These are phyloP conservation scores for Rhamnella rubrinervis DNA, from an alignment of 331 rosid species.

Conservation along the genomic window DNA sequence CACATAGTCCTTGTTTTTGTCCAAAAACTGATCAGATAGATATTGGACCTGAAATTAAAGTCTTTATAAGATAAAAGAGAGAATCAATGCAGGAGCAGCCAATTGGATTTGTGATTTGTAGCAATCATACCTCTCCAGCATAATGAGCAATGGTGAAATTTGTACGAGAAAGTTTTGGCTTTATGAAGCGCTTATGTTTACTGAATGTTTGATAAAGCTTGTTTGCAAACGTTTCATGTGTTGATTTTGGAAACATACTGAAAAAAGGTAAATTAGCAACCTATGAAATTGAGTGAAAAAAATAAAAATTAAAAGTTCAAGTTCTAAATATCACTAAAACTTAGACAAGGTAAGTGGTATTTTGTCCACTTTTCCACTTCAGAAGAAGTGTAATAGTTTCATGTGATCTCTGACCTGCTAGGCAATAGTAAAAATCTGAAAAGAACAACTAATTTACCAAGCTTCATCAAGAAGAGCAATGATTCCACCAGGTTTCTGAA, in stretches of 20 bases:
- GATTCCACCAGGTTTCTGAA: conserved; percentile 98
- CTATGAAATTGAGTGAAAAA: conserved; percentile 25
- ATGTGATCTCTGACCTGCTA: conserved; percentile 15
- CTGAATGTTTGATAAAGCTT: conserved; percentile 96
- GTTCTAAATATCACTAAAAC: neutral
- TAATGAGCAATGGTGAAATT: conserved; percentile 83
- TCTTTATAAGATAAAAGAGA: conserved; percentile 30
- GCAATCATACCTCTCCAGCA: conserved; percentile 90
- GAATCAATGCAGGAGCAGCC: conserved; percentile 14
- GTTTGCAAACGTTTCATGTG: conserved; percentile 97
- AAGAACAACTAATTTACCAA: conserved; percentile 57
- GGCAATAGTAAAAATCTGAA: neutral
- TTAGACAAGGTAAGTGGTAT: too few species aligned
- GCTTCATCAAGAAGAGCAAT: conserved; percentile 99
- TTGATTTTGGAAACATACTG: conserved; percentile 99
- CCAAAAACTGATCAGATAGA: conserved; percentile 93
- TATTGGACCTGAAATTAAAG: conserved; percentile 67
- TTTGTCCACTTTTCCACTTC: too few species aligned
- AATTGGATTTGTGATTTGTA: conserved; percentile 22
- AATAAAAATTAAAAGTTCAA: conserved; percentile 12
- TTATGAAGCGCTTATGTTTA: conserved; percentile 84
- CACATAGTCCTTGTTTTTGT: conserved; percentile 98
- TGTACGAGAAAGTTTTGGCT: conserved; percentile 96
- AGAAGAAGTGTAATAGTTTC: conserved; percentile 9
- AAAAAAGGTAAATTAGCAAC: conserved; percentile 15